A percentile compares a stretch with the other conserved stretches of the same genome.
Conservation (phyloP, 1,284 basidiomycete genomes). For the Vanrija pseudolonga region DNA sequence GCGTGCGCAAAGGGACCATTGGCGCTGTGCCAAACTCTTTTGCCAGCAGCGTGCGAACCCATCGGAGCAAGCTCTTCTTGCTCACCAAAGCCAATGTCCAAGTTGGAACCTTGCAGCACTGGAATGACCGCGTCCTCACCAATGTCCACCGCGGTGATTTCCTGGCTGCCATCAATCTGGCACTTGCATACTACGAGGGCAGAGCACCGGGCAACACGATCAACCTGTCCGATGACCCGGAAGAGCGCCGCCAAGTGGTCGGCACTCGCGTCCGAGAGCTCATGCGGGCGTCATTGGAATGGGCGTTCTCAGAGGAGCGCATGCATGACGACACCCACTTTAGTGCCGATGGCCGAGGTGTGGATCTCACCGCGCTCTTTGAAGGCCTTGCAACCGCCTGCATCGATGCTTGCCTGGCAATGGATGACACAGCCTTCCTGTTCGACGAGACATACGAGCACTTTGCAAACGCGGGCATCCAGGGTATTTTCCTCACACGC, state of each 20-base stretch:
- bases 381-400: conserved; percentile 80
- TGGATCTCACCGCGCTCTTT: conserved; percentile 85
- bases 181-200: conserved; percentile 78
- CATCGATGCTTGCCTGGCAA: conserved; percentile 74
- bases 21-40: conserved; percentile 41
- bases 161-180: conserved; percentile 81
- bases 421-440: conserved; percentile 76
- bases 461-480: conserved; percentile 80
- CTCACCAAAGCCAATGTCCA: conserved; percentile 61
- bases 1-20: conserved; percentile 6
- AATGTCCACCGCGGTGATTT: conserved; percentile 85
- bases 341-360: conserved; percentile 77
- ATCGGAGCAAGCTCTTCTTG: conserved; percentile 87
- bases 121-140: conserved; percentile 87
- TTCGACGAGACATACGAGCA: conserved; percentile 90
- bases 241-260: conserved; percentile 62
- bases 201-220: conserved; percentile 81
- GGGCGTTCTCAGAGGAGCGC: conserved; percentile 91
- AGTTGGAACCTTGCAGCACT: conserved; percentile 84
- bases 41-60: conserved; percentile 69
- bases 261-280: conserved; percentile 74
- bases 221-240: conserved; percentile 68
- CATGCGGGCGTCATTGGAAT: conserved; percentile 80
- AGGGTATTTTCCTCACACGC: conserved; percentile 78
- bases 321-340: conserved; percentile 83